Conservation (phyloP, 495 filamentous ascomycete genomes). For the Aspergillus haitiensis region DNA sequence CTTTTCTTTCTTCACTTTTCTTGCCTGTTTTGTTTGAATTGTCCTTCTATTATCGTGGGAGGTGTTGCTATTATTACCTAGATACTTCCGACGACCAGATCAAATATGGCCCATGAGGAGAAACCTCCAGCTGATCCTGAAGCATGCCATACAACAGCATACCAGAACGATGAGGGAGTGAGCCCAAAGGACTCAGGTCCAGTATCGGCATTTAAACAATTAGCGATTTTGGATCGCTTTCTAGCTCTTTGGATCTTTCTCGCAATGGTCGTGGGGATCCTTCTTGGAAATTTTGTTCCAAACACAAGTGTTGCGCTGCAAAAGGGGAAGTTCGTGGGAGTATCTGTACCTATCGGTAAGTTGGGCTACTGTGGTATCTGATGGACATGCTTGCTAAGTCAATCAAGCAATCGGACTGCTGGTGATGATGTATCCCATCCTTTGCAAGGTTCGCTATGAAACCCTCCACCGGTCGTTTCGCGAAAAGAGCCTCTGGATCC, state of each 20-base stretch:
- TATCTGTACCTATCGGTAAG: constrained; percentile 76
- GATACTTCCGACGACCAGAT: too few species aligned
- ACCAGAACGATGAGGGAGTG: neutral
- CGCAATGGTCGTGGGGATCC: constrained; percentile 76
- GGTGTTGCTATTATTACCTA: too few species aligned
- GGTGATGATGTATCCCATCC: constrained; percentile 94
- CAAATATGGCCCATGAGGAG: neutral
- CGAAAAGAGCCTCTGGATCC: constrained; percentile 67
- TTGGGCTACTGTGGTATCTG: neutral
- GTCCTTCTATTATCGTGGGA: too few species aligned
- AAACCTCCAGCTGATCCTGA: constrained; percentile 11
- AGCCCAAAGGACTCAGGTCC: neutral
- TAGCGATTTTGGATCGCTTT: constrained; percentile 72
- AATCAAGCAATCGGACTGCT: constrained; percentile 71
- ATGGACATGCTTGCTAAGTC: constrained; percentile 1
- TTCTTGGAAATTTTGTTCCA: constrained; percentile 77
- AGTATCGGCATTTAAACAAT: constrained; percentile 48
- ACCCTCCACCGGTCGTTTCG: constrained; percentile 68
- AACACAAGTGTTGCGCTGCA: constrained; percentile 62
- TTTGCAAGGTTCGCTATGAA: constrained; percentile 91
- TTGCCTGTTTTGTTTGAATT: too few species aligned
- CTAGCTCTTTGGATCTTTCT: constrained; percentile 85
- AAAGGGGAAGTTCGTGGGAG: constrained; percentile 68
- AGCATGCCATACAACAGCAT: constrained; percentile 4
- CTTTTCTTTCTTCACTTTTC: too few species aligned